A percentile compares a stretch with the other conserved stretches of the same genome.
Conservation (phyloP, 108 stramenopile genomes). For the Nitzschia palea region DNA sequence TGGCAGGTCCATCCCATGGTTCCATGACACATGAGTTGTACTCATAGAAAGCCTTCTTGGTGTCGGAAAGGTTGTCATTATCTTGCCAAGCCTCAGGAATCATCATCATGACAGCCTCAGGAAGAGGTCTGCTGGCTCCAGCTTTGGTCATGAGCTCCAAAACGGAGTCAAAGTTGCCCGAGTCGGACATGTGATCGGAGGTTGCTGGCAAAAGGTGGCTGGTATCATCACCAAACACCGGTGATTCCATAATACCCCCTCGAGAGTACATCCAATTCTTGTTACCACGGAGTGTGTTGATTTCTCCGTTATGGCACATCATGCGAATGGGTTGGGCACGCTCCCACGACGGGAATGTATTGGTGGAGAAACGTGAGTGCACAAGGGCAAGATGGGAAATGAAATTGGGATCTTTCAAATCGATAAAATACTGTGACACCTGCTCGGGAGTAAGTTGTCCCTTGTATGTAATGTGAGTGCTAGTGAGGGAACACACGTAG, state of each 20-base stretch:
- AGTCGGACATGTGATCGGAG: constrained; percentile 92
- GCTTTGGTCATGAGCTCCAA: constrained; percentile 94
- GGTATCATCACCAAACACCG: constrained; percentile 84
- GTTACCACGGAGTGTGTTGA: constrained; percentile 95
- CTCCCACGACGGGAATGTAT: constrained; percentile 96
- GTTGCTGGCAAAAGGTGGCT: constrained; percentile 84
- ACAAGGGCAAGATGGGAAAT: constrained; percentile 87
- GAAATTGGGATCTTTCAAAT: constrained; percentile 86
- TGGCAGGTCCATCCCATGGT: constrained; percentile 99
- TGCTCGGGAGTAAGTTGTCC: constrained; percentile 95
- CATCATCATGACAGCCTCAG: constrained; percentile 96
- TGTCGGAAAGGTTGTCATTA: constrained; percentile 85
- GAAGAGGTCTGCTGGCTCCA: constrained; percentile 75
- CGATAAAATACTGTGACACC: constrained; percentile 90
- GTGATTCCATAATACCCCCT: constrained; percentile 92
- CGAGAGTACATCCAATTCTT: constrained; percentile 98
- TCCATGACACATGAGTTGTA: constrained; percentile 98
- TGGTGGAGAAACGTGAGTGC: constrained; percentile 94
- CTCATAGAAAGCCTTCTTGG: constrained; percentile 97
- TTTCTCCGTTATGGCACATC: constrained; percentile 98
- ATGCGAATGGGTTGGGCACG: constrained; percentile 95
- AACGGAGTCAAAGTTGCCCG: constrained; percentile 95
- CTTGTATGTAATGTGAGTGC: constrained; percentile 93
- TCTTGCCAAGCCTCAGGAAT: constrained; percentile 98
- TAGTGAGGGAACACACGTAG: constrained; percentile 87